These are phyloP conservation scores for Candida xyloterini DNA, from an alignment of 805 yeast genomes.

Conservation along the genomic window DNA sequence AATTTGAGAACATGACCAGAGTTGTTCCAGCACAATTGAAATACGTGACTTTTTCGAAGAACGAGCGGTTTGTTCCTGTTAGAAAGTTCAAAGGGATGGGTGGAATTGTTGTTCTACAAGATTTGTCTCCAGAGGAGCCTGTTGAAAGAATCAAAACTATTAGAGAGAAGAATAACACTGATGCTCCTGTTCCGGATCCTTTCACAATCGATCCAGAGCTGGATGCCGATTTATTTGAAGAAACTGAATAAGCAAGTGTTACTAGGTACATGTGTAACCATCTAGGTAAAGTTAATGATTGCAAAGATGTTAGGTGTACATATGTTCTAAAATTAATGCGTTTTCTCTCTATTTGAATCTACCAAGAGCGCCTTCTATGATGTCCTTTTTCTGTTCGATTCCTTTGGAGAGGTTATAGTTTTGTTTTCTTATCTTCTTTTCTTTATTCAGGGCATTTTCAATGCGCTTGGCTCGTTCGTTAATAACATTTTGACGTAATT, in stretches of 20 bases:
- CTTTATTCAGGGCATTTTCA: constrained; percentile 69
- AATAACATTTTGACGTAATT: constrained; percentile 78
- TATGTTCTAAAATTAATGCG: no score
- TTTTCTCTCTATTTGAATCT: constrained; percentile 36
- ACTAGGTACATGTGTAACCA: no score
- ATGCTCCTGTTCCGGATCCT: constrained; percentile 72
- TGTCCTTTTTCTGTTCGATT: constrained; percentile 49
- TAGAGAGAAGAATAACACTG: constrained; percentile 70
- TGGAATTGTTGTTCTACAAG: constrained; percentile 72
- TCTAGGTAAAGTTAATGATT: no score
- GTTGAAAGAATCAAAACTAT: constrained; percentile 74
- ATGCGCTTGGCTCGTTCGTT: constrained; percentile 80
- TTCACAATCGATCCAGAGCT: constrained; percentile 54
- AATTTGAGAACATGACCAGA: constrained; percentile 75
- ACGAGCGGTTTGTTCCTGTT: constrained; percentile 76
- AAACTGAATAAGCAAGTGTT: constrained; percentile 17
- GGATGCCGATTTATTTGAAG: constrained; percentile 29
- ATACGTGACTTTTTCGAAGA: constrained; percentile 73
- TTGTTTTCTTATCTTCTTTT: constrained; percentile 66
- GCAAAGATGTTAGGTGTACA: no score
- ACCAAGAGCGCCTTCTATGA: constrained; percentile 45
- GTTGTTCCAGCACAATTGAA: constrained; percentile 87
- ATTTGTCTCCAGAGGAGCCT: constrained; percentile 58
- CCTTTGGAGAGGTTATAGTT: constrained; percentile 44
- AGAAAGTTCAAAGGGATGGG: constrained; percentile 66